Evolutionary conservation across 305 asterid species (phyloP), one percentile per base, ranked within the genome.

Genomic region (Solanum hybrid): DNA sequence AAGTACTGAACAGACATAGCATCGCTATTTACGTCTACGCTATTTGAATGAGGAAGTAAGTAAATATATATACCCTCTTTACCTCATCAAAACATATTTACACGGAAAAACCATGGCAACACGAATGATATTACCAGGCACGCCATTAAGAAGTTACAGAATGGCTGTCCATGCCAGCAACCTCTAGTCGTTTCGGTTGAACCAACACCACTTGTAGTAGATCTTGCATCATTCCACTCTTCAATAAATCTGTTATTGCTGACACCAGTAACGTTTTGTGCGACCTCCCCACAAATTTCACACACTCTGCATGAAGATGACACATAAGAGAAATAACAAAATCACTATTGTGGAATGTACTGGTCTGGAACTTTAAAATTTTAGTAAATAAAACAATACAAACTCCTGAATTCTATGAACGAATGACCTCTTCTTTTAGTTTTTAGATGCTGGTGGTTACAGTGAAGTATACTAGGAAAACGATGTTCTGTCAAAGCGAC

Each of bases 21-120:
- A 82, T 16, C 3, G 72, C 27, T 82, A 42, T 82, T 36, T 42
- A 82, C 10, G 60, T 82, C 87, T 27, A 82, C 10, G n/a, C 12
- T 20, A 14, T 42, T 46, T 42, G 32, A 42, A 84, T 11, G 46
- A 51, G 87, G 87, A 40, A 42, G 37, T 81, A 42, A 81, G 69
- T 81, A 81, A 16, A n/a, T n/a, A 27, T 81, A 42, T 40, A 38
- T 40, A 80, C 72, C 37, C 3, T 26, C 26, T 81, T 81, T 42
- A 81, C 87, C 87, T 84, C 87, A 51, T 84, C 75, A 84, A 84
- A 51, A 31, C 76, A 84, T 51, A 51, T 95, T 92, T 69, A 95
- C 95, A 16, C 96, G 98, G 88, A 95, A 94, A 90, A 95, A 95
- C 99, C 97, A 96, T 3, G 98, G 98, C 86, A 95, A 90, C 5